Evolutionary conservation across 2,329 filamentous ascomycete genomes (phyloP), one percentile per base, ranked within the genome.

Genomic region (Colletotrichum kahawae): DNA sequence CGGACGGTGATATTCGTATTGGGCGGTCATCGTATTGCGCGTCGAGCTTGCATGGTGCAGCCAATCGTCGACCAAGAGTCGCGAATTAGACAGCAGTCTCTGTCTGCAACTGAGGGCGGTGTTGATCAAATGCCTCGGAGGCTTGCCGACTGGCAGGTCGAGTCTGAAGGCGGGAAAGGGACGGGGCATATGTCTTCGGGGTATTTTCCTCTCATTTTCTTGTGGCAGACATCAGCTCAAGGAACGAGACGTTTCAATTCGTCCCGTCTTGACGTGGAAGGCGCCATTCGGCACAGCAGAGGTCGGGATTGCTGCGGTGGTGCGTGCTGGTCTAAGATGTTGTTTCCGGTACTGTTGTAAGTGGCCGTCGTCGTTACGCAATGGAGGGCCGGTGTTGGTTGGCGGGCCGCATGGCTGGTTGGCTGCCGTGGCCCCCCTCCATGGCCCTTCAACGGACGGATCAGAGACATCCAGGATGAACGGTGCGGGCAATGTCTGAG

Each of bases 231-330:
- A 75, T 75, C 68, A 72, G 68, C 54, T 62, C n/a, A 67, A 67
- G 63, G 56, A 72, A 67, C 68, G 62, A 62, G 43, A 51, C 33
- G 68, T 67, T 75, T 75, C 72, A 72, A 75, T 56, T 57, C 68
- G 68, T 75, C 68, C 62, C 59, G 48, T 70, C 38, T 70, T 64
- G 18, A 27, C 14, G 60, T 63, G 24, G 57, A 54, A 21, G 29
- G 29, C n/a, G 65, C 29, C 21, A 54, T 34, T 16, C 48, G 21
- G 65, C 48, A 67, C n/a, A 48, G 43, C 43, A 34, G 18, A 60
- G n/a, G 31, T 60, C 29, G 57, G 57, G 29, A 33, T 60, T 60
- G 57, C 9, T 34, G n/a, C 16, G 57, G 33, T 33, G 57, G 31
- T 60, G 57, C 43, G 57, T 29, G 48, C 48, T 31, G 69, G 51